Base-by-base conservation (phyloP, 768 basidiomycete species). In the Trametes elegans region DNA sequence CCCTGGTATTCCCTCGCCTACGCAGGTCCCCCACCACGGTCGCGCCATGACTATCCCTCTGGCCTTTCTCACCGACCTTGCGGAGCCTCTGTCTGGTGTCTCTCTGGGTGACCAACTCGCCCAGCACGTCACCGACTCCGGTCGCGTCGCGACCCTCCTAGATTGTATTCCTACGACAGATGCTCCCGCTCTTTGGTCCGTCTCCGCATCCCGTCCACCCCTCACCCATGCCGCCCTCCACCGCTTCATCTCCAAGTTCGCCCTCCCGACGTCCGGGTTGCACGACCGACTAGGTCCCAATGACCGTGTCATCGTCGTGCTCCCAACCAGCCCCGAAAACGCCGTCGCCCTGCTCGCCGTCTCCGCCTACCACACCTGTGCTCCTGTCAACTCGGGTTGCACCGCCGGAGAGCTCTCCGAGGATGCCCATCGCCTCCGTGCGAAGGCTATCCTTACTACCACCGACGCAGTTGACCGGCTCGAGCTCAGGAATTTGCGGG, bases 281-380 rank as follows among this genome's bases (percentile, higher is more conserved):
- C 66, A 65, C 23, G 35, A 49, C 19, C 66, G 62, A 2, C 63
- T 77, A 3, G 71, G 70, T 7, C 73, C 69, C 10, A 79, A 78
- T 61, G 76, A 78, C 64, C 71, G 78, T 10, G 69, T 79, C 52
- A 74, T 79, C 68, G 64, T 77, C 48, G 73, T 69, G 3, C 66
- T 78, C 5, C 76, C 76, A 7, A 74, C 76, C 10, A 76, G 76
- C 7, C 74, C 76, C 18, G 74, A 76, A 58, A 78, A 76, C 45
- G 78, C 76, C 0, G 62, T 78, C 9, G 77, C 77, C 3, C 63
- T 79, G n/a, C 70, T 78, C 40, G 70, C 77, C 1, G 55, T 79
- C 13, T 68, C 73, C 10, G 62, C 56, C 46, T 78, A 78, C 58
- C 74, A 78, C 64, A 74, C 77, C 18, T 75, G 74, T 49, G 77